These are phyloP conservation scores for Catenaria anguillulae DNA, from an alignment of 371 early-diverging fungal genomes.

Conservation along the genomic window DNA sequence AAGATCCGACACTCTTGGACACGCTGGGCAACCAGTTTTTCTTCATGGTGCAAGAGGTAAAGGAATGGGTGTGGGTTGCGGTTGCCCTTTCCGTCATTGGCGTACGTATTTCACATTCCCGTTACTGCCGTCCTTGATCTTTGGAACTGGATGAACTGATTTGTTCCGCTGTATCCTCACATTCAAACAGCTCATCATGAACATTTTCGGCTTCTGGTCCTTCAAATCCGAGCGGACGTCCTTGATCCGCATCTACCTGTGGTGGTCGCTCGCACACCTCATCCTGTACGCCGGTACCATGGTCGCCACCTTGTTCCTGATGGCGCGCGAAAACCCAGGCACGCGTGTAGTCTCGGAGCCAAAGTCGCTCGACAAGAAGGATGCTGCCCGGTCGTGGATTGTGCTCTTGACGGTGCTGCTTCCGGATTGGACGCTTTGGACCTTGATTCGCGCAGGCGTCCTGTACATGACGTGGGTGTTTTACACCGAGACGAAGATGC, in stretches of 20 bases:
- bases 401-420: not conserved
- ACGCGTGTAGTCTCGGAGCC: not conserved
- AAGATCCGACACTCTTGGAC: not conserved
- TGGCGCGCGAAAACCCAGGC: conserved; percentile 2
- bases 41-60: not conserved
- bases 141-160: too few species aligned
- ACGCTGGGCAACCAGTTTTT: not conserved
- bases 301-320: not conserved
- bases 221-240: not conserved
- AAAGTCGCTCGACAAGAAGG: not conserved
- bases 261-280: not conserved
- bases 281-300: not conserved
- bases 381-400: not conserved
- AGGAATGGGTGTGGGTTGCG: not conserved
- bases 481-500: not conserved
- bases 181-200: not conserved
- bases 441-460: not conserved
- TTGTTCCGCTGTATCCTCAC: too few species aligned
- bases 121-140: too few species aligned
- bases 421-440: not conserved
- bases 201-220: not conserved
- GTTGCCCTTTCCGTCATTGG: not conserved
- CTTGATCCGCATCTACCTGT: not conserved
- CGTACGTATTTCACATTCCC: too few species aligned
- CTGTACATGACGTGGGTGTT: not conserved